phyloP scores from a whole-genome alignment of 495 filamentous ascomycete genomes.

The Neurospora hispaniola region DNA sequence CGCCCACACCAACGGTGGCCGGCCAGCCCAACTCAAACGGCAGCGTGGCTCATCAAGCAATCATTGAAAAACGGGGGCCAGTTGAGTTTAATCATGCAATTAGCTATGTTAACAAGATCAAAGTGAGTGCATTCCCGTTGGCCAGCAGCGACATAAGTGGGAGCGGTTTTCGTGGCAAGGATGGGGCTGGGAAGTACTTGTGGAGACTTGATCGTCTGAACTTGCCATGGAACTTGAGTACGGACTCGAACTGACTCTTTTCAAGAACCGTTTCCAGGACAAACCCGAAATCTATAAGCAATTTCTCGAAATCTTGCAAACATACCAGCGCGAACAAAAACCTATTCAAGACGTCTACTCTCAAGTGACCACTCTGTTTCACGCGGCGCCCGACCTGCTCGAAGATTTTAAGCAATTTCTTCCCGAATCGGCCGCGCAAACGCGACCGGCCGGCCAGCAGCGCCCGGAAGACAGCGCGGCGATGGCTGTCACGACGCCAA shows the following conservation, averaged over 20 bases:
- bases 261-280: constrained; percentile 83
- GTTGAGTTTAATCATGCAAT: constrained; percentile 99
- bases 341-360: constrained; percentile 98
- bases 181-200: not conserved
- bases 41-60: constrained; percentile 36
- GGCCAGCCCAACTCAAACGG: constrained; percentile 32
- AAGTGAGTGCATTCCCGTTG: constrained; percentile 44
- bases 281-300: constrained; percentile 99
- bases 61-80: constrained; percentile 74
- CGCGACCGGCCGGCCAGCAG: constrained; percentile 49
- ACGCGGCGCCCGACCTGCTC: constrained; percentile 85
- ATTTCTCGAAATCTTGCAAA: constrained; percentile 96
- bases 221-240: not conserved
- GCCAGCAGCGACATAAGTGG: not conserved
- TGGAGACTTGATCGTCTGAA: not conserved
- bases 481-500: constrained; percentile 45
- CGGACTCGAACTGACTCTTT: constrained; percentile 6
- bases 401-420: constrained; percentile 99
- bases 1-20: constrained; percentile 35
- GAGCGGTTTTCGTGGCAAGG: constrained; percentile 5
- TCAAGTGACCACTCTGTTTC: constrained; percentile 92
- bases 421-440: constrained; percentile 89
- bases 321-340: constrained; percentile 95
- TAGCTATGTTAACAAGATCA: constrained; percentile 99
- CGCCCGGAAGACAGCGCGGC: constrained; percentile 45